Percentiles rank a stretch among this genome's conserved stretches.
These are phyloP conservation scores for Penicillium sumatraense DNA, from an alignment of 2,329 filamentous ascomycete genomes.

Conservation along the genomic window DNA sequence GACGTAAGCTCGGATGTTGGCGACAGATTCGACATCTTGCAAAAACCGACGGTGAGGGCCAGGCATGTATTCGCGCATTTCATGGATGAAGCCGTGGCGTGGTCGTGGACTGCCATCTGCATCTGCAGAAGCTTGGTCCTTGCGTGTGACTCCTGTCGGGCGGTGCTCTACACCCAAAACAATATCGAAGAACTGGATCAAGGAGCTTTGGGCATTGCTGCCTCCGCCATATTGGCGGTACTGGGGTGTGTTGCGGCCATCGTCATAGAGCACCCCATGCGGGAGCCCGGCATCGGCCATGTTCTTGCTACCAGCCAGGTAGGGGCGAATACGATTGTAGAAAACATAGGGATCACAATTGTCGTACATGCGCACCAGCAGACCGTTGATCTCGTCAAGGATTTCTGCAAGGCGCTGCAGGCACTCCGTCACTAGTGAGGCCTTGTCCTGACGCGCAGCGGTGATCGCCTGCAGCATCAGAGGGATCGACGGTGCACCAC, in stretches of 20 bases:
- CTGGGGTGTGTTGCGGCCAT: slow-evolving; percentile 68
- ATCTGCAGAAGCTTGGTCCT: slow-evolving; percentile 43
- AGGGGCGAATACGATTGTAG: slow-evolving; percentile 94
- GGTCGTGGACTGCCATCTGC: slow-evolving; percentile 53
- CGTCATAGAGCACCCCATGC: slow-evolving; percentile 83
- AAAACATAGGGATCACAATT: slow-evolving; percentile 93
- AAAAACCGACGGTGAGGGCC: slow-evolving; percentile 89
- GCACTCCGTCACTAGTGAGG: slow-evolving; percentile 71
- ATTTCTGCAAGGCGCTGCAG: slow-evolving; percentile 84
- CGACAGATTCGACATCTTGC: slow-evolving; percentile 74
- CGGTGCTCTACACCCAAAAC: slow-evolving; percentile 87
- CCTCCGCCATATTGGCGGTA: slow-evolving; percentile 90
- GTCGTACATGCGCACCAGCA: slow-evolving; percentile 91
- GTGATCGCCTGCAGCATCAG: slow-evolving; percentile 87
- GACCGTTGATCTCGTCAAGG: slow-evolving; percentile 77
- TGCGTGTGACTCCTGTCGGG: slow-evolving; percentile 73
- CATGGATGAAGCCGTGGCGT: slow-evolving; percentile 87
- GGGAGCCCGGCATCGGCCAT: slow-evolving; percentile 94
- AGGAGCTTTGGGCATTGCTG: slow-evolving; percentile 93
- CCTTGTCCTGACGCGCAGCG: slow-evolving; percentile 74
- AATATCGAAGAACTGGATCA: slow-evolving; percentile 97
- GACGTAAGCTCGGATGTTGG: slow-evolving; percentile 88
- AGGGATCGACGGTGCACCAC: slow-evolving; percentile 82
- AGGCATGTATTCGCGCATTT: slow-evolving; percentile 98
- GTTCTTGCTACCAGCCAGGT: slow-evolving; percentile 94